Conservation (phyloP, 2,329 filamentous ascomycete genomes). For the Fusarium sulawesiense region DNA sequence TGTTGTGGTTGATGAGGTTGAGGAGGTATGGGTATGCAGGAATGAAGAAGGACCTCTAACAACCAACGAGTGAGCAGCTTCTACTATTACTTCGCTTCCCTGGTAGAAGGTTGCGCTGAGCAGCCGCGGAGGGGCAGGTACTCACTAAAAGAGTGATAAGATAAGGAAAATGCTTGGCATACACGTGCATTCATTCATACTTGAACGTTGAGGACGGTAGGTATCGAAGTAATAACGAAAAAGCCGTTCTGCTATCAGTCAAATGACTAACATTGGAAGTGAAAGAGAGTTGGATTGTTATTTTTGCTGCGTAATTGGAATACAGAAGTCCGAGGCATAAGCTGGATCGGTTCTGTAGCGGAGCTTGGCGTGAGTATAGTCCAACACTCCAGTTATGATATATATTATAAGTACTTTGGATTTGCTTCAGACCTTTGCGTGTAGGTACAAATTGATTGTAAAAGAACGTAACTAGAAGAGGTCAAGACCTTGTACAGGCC, state of each 20-base stretch:
- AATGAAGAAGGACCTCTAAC: slow-evolving; percentile 27
- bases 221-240: not conserved
- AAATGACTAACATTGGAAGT: not conserved
- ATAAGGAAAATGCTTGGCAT: slow-evolving; percentile 32
- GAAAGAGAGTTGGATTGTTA: not conserved
- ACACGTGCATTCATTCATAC: slow-evolving; percentile 11
- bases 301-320: not conserved
- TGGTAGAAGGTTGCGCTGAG: slow-evolving; percentile 11
- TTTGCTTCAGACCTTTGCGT: not conserved
- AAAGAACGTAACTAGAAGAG: not conserved
- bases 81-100: slow-evolving; percentile 10
- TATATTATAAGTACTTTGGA: not conserved
- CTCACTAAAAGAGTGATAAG: slow-evolving; percentile 28
- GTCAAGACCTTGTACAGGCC: not conserved
- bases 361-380: not conserved
- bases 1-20: slow-evolving; percentile 6
- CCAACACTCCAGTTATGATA: not conserved
- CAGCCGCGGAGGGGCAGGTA: slow-evolving; percentile 35
- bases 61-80: slow-evolving; percentile 25
- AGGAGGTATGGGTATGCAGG: slow-evolving; percentile 9
- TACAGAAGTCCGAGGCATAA: not conserved
- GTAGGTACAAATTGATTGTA: not conserved
- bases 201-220: not conserved
- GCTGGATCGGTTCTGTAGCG: not conserved
- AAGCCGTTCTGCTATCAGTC: not conserved